Evolutionary conservation across 108 stramenopile genomes (phyloP), one percentile per base, ranked within the genome.

Genomic region (Conticribra weissflogii): DNA sequence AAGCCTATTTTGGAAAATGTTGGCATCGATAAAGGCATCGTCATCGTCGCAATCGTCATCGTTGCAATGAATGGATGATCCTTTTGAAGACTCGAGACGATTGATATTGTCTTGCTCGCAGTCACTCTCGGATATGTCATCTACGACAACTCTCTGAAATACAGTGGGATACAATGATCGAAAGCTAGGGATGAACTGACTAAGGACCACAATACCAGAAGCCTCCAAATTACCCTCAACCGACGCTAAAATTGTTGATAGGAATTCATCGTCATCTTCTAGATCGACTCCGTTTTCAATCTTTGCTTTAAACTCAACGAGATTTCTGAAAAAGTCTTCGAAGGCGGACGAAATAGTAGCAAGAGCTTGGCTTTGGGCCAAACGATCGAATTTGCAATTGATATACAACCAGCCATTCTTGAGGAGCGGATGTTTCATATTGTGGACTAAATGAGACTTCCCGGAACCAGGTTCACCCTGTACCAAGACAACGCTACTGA

Each of bases 1-100:
- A 45, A 70, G 25, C 23, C 69, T 33, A 23, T 49, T 70, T 7
- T 48, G 61, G 12, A 22, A 44, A 17, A 50, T 41, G 44, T 34
- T 24, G 14, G 53, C 31, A 0, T 41, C 15, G 22, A 54, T 54
- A 17, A 54, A 24, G 4, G 32, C 59, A n/a, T 45, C 23, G 27
- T 46, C 44, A n/a, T n/a, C n/a, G n/a, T n/a, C n/a, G n/a, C n/a
- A n/a, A n/a, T n/a, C n/a, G n/a, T n/a, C n/a, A n/a, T n/a, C n/a
- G n/a, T n/a, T n/a, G n/a, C n/a, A n/a, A n/a, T n/a, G n/a, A n/a
- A n/a, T 51, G 44, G 19, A 32, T 51, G 23, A 0, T 41, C 46
- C 22, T 41, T 30, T 23, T 3, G 1, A 4, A 29, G 5, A 9
- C 36, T 12, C 36, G 5, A 9, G 36, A 12, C 36, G 5, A 12